Base-by-base conservation (phyloP, 1,284 basidiomycete species). In the Moniliophthora roreri region DNA sequence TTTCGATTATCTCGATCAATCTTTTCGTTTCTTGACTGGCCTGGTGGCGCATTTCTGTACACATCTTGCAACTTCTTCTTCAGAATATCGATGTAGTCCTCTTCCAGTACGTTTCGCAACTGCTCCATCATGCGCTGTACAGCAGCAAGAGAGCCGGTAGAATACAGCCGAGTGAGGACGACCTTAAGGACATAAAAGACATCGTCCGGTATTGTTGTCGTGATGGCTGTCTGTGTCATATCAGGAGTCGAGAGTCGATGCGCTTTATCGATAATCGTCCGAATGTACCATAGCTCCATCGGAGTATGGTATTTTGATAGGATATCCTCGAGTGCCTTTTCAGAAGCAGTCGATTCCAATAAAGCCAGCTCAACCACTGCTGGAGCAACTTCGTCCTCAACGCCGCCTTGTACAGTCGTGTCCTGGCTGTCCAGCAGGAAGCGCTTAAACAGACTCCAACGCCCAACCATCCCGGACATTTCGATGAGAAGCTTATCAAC, bases 151-250 rank as follows among this genome's bases (percentile, higher is more conserved):
- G 86, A 87, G 0, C 91, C 92, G 0, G 87, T 88, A 0, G 87
- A 86, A 15, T 95, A 66, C 26, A 93, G 72, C 9, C 95, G 81
- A 15, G 81, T 74, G 4, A 95, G 75, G 2, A 95, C 87, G 3
- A 87, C 78, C 69, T 95, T 97, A 57, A 97, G 73, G 52, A 98
- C 88, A 69, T 95, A 98, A 71, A 98, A 98, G 1, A 88, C 90
- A 62, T 98, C 95, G 66, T 98, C 95, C 0, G 95, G 91, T 0
- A 88, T 87, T 41, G 90, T 82, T 51, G 93, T 86, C 5, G 75
- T 77, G 3, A 74, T 71, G 38, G 79, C 85, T 21, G 62, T 69
- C 60, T 91, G 85, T 1, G 87, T 79, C 21, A 80, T 69, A 67
- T 96, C 92, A 10, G 85, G 70, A 18, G 68, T 79, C 3, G 88